Evolutionary conservation across 306 rosid species (phyloP).

Genomic region (Casuarina glauca): DNA sequence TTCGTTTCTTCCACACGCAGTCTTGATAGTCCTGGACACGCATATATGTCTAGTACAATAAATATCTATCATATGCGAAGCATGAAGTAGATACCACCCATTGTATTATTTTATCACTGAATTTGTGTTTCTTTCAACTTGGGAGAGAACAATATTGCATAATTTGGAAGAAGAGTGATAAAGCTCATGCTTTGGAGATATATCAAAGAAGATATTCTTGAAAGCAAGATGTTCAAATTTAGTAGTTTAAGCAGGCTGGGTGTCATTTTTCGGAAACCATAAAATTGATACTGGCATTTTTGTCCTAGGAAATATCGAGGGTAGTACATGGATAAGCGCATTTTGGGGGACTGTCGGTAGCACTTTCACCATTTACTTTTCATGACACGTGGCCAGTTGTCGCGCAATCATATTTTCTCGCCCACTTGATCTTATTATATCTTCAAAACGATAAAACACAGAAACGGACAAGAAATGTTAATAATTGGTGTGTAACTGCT

Average conservation of each 20-base stretch:
- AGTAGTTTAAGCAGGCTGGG: neutral
- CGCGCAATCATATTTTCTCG: conserved; percentile 32
- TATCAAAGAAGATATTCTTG: neutral
- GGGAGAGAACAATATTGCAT: too few species aligned
- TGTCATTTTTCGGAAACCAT: neutral
- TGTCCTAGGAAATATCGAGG: neutral
- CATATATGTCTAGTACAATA: too few species aligned
- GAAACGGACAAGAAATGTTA: neutral
- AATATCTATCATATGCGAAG: neutral
- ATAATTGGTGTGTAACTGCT: conserved; percentile 15
- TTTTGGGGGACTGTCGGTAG: conserved; percentile 23
- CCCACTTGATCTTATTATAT: conserved; percentile 29
- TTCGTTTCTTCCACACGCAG: too few species aligned
- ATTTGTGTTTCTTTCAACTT: too few species aligned
- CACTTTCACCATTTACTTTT: conserved; percentile 28
- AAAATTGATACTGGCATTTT: conserved; percentile 11
- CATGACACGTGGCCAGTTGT: conserved; percentile 46
- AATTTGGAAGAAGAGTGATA: neutral
- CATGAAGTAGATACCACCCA: neutral
- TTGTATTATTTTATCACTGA: too few species aligned
- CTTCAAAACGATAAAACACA: neutral
- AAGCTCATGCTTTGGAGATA: neutral
- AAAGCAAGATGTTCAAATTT: neutral
- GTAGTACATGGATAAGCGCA: conserved; percentile 29
- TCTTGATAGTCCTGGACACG: too few species aligned